A percentile compares a stretch with the other conserved stretches of the same genome.
Evolutionary conservation across 805 yeast species (phyloP).

Genomic region (Yamadazyma philogaea): DNA sequence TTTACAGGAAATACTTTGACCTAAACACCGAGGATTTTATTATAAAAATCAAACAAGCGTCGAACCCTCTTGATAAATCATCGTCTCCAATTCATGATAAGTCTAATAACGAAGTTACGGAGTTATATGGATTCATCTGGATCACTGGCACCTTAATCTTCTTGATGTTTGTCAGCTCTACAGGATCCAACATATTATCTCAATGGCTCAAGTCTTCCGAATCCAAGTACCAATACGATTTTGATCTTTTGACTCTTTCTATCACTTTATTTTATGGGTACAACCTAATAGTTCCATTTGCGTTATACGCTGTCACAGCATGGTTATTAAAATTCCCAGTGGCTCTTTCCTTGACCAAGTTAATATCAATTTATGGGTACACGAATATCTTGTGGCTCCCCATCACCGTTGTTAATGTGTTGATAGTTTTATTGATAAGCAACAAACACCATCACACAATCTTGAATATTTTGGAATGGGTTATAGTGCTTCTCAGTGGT

Average conservation of each 20-base stretch:
- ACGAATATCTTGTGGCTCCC: slow-evolving; percentile 86
- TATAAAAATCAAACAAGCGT: slow-evolving; percentile 48
- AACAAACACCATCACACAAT: slow-evolving; percentile 31
- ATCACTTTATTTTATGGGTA: slow-evolving; percentile 74
- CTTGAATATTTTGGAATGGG: slow-evolving; percentile 59
- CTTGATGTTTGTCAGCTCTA: slow-evolving; percentile 69
- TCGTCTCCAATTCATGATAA: slow-evolving; percentile 18
- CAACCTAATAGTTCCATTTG: slow-evolving; percentile 61
- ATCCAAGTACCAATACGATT: slow-evolving; percentile 51
- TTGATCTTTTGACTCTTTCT: slow-evolving; percentile 63
- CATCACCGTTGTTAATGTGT: slow-evolving; percentile 58
- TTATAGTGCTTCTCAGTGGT: slow-evolving; percentile 58
- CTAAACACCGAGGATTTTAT: slow-evolving; percentile 63
- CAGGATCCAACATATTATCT: slow-evolving; percentile 64
- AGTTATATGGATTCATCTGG: slow-evolving; percentile 89
- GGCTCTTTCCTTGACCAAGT: slow-evolving; percentile 50
- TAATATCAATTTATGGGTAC: slow-evolving; percentile 80
- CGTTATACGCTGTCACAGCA: slow-evolving; percentile 49
- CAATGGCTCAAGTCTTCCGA: slow-evolving; percentile 45
- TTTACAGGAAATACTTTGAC: slow-evolving; percentile 66
- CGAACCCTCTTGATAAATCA: slow-evolving; percentile 47
- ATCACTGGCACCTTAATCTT: slow-evolving; percentile 78
- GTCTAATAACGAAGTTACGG: slow-evolving; percentile 44
- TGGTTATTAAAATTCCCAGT: slow-evolving; percentile 53
- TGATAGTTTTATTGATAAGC: slow-evolving; percentile 51